phyloP scores from a whole-genome alignment of 139 green algal genomes.

The Asterochloris erici region DNA sequence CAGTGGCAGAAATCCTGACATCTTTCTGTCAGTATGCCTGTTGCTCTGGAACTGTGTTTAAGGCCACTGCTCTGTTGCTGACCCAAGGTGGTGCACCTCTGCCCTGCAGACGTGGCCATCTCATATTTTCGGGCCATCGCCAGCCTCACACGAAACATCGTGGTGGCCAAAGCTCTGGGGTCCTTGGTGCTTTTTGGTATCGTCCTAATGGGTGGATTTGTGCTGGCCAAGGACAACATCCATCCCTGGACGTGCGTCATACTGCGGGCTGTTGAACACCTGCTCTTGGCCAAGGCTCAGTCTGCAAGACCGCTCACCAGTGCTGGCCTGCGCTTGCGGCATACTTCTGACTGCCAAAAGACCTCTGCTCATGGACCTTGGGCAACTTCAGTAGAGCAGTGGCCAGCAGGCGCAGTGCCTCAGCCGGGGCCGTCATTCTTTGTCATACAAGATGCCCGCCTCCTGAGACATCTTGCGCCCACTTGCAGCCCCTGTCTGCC shows the following conservation, averaged over 20 bases:
- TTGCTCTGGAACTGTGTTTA: too few relatives aligned
- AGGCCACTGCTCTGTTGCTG: too few relatives aligned
- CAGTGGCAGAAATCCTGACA: too few relatives aligned
- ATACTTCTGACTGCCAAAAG: neutral
- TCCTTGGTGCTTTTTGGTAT: conserved; percentile 8
- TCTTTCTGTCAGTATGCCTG: too few relatives aligned
- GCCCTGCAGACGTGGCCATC: conserved; percentile 8
- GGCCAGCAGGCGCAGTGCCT: too few relatives aligned
- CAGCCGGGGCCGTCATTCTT: too few relatives aligned
- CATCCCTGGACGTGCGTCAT: conserved; percentile 10
- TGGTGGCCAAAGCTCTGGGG: conserved; percentile 5
- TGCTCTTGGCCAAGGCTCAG: neutral
- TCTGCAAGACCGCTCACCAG: neutral
- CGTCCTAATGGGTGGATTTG: conserved; percentile 22
- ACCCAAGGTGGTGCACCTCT: too few relatives aligned
- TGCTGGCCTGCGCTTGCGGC: neutral
- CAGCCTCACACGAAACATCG: conserved; percentile 3
- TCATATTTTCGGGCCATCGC: conserved; percentile 14
- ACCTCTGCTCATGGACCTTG: too few relatives aligned
- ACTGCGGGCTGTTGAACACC: neutral
- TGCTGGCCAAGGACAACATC: conserved; percentile 8
- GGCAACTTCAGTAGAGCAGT: too few relatives aligned
- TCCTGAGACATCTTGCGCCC: too few relatives aligned
- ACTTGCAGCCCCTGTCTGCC: too few relatives aligned
- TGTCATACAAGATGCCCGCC: too few relatives aligned